Evolutionary conservation across 495 filamentous ascomycete species (phyloP).

Genomic region (Venustampulla echinocandica): DNA sequence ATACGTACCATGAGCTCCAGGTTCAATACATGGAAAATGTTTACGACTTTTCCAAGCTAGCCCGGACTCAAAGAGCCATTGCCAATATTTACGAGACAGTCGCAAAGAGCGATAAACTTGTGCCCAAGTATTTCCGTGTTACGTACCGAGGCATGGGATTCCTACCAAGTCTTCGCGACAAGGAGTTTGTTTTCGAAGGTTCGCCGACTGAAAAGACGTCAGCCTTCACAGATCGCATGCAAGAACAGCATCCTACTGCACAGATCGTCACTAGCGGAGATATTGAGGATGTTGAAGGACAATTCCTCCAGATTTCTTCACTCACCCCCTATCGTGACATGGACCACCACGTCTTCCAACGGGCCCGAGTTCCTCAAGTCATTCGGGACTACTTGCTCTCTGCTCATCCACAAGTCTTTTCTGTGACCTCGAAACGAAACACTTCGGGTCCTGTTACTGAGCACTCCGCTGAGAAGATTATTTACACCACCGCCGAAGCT

Average conservation of each 20-base stretch:
- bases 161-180: constrained; percentile 68
- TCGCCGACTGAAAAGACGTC: constrained; percentile 64
- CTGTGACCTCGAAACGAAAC: constrained; percentile 58
- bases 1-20: constrained; percentile 84
- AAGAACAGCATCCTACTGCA: constrained; percentile 80
- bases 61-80: constrained; percentile 81
- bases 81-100: constrained; percentile 88
- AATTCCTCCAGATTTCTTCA: constrained; percentile 77
- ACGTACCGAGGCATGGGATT: constrained; percentile 89
- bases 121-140: constrained; percentile 86
- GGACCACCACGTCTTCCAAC: constrained; percentile 78
- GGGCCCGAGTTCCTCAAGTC: constrained; percentile 69
- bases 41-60: constrained; percentile 89
- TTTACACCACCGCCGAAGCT: constrained; percentile 74
- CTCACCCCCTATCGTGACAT: constrained; percentile 78
- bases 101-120: constrained; percentile 64
- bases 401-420: constrained; percentile 62
- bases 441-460: constrained; percentile 54
- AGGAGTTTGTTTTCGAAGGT: constrained; percentile 88
- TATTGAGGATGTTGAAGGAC: constrained; percentile 79
- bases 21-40: constrained; percentile 78
- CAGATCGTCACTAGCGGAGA: constrained; percentile 67
- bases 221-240: constrained; percentile 85
- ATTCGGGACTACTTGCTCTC: constrained; percentile 80
- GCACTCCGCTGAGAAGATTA: constrained; percentile 75